Percentiles rank a stretch among this genome's conserved stretches.
Conservation (phyloP, 2,329 filamentous ascomycete genomes). For the Xylaria hypoxylon region DNA sequence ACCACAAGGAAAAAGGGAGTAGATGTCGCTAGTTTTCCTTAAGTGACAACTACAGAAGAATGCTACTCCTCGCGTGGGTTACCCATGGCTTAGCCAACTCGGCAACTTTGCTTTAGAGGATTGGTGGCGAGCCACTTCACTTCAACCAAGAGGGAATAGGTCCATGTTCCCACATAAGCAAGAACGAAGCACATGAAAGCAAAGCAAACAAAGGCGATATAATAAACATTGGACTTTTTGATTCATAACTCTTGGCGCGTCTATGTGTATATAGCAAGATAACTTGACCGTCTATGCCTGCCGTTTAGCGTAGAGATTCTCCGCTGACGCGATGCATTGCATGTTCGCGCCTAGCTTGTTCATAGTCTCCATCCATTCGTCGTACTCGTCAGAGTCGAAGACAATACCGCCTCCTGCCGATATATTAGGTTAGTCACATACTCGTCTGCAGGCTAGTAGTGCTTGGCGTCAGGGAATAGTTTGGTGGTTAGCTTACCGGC, state of each 20-base stretch:
- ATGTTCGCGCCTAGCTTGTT: constrained; percentile 96
- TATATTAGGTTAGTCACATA: constrained; percentile 15
- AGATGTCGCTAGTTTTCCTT: background rate
- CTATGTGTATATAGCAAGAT: constrained; percentile 9
- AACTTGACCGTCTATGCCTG: constrained; percentile 43
- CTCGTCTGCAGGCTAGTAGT: background rate
- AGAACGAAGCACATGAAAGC: background rate
- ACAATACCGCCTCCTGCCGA: constrained; percentile 82
- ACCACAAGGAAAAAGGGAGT: background rate
- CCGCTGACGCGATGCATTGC: constrained; percentile 85
- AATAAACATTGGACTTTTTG: constrained; percentile 3
- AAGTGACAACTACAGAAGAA: background rate
- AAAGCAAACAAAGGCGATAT: background rate
- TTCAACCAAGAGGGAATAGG: background rate
- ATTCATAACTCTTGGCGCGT: constrained; percentile 17
- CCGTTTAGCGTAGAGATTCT: constrained; percentile 68
- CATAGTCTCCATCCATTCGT: constrained; percentile 94
- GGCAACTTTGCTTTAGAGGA: background rate
- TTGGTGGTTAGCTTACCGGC: constrained; percentile 61
- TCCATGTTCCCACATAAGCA: background rate
- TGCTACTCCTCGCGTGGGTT: background rate
- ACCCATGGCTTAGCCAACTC: background rate
- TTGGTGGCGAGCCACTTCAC: background rate
- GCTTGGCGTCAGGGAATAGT: background rate
- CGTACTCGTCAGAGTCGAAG: constrained; percentile 89